phyloP scores from a whole-genome alignment of 768 basidiomycete species.

The Pleurotus sapidus region DNA sequence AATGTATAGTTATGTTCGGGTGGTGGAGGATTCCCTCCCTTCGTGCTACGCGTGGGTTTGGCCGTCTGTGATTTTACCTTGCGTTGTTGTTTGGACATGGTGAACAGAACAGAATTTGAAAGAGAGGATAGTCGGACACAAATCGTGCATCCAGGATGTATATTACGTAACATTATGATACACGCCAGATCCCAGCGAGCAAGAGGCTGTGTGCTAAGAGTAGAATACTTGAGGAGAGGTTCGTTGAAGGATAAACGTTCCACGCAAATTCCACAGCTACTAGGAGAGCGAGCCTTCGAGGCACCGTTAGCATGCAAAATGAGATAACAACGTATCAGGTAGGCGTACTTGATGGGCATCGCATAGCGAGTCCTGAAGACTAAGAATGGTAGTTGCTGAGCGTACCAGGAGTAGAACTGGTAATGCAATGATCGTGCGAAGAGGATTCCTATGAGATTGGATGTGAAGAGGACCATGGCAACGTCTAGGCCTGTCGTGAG shows the following conservation, averaged over 20 bases:
- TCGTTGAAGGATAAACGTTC: slow-evolving; percentile 85
- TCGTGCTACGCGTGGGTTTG: too few relatives aligned
- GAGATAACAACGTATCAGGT: background rate
- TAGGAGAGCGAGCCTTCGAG: slow-evolving; percentile 56
- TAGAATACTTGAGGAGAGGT: slow-evolving; percentile 56
- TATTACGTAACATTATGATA: background rate
- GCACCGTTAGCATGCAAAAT: slow-evolving; percentile 7
- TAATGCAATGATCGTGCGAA: slow-evolving; percentile 96
- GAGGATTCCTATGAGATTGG: slow-evolving; percentile 87
- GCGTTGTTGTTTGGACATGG: slow-evolving; percentile 1
- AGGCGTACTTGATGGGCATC: slow-evolving; percentile 53
- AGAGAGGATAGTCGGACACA: too few relatives aligned
- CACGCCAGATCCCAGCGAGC: slow-evolving; percentile 45
- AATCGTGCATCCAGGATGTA: too few relatives aligned
- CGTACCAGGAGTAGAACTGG: slow-evolving; percentile 99
- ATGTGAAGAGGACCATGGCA: slow-evolving; percentile 81
- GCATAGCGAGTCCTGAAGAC: slow-evolving; percentile 73
- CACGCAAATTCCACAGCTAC: slow-evolving; percentile 77
- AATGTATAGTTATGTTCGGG: slow-evolving; percentile 25
- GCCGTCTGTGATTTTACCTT: background rate
- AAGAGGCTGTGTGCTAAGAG: slow-evolving; percentile 49
- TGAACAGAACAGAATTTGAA: too few relatives aligned
- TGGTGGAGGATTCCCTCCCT: too few relatives aligned
- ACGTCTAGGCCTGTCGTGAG: slow-evolving; percentile 46
- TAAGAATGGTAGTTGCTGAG: slow-evolving; percentile 83